A percentile compares a stretch with the other conserved stretches of the same genome.
Evolutionary conservation across 352 stramenopile species (phyloP).

Genomic region (Pythium utonaiense): DNA sequence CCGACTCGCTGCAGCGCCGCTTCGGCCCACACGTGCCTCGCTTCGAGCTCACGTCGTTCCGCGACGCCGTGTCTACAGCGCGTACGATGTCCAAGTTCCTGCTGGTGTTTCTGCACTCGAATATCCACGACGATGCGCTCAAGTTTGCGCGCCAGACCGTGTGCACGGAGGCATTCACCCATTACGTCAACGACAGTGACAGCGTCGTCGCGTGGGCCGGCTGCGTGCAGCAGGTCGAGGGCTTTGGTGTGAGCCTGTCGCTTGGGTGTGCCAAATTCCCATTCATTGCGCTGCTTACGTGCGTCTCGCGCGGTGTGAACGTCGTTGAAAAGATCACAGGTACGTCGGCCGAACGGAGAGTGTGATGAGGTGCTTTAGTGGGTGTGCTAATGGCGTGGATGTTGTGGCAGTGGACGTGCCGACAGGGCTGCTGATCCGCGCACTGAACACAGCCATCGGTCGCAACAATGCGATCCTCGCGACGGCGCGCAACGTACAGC

Average conservation of each 20-base stretch:
- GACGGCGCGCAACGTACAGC: conserved; percentile 59
- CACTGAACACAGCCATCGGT: conserved; percentile 50
- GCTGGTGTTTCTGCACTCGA: conserved; percentile 82
- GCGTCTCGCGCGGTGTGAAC: conserved; percentile 70
- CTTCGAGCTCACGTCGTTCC: conserved; percentile 82
- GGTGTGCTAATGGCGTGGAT: no score
- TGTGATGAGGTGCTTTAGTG: no score
- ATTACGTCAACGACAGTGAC: conserved; percentile 78
- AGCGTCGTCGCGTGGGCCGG: conserved; percentile 80
- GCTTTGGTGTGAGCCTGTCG: conserved; percentile 77
- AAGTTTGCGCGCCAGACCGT: conserved; percentile 70
- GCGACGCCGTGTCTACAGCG: conserved; percentile 72
- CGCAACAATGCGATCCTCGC: conserved; percentile 77
- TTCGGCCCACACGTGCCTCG: conserved; percentile 56
- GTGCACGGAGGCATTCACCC: conserved; percentile 66
- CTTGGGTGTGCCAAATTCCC: conserved; percentile 80
- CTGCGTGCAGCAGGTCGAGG: conserved; percentile 75
- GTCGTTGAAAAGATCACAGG: conserved; percentile 85
- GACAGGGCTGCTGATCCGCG: conserved; percentile 52
- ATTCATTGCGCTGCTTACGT: conserved; percentile 77
- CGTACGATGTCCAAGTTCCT: conserved; percentile 82
- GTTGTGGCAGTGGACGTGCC: conserved; percentile 48
- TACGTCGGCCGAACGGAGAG: conserved; percentile 16
- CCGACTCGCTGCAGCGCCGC: conserved; percentile 43
- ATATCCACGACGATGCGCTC: conserved; percentile 76